phyloP scores from a whole-genome alignment of 1,139 yeast genomes.

The Candida sojae region DNA sequence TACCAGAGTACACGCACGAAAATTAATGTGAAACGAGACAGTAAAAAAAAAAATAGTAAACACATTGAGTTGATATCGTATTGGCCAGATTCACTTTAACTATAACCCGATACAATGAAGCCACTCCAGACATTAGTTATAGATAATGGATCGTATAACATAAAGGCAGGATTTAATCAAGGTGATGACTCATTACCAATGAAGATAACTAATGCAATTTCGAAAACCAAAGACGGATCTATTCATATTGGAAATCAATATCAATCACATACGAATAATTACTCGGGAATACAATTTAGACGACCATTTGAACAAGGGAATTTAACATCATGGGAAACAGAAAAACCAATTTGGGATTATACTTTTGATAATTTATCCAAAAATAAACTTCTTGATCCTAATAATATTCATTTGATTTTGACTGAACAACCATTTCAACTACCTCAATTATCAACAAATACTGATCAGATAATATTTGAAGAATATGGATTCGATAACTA shows the following conservation, averaged over 20 bases:
- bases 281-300: slow-evolving; percentile 71
- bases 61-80: no score
- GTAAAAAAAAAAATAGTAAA: not conserved
- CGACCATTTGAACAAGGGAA: slow-evolving; percentile 91
- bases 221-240: slow-evolving; percentile 75
- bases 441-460: slow-evolving; percentile 79
- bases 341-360: slow-evolving; percentile 93
- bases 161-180: slow-evolving; percentile 69
- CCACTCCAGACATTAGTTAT: slow-evolving; percentile 36
- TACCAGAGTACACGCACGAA: not conserved
- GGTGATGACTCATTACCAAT: slow-evolving; percentile 38
- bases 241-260: slow-evolving; percentile 73
- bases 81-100: no score
- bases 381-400: slow-evolving; percentile 38
- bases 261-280: slow-evolving; percentile 62
- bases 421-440: slow-evolving; percentile 83
- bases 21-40: not conserved
- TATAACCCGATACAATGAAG: not conserved
- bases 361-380: slow-evolving; percentile 42
- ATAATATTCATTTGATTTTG: slow-evolving; percentile 53
- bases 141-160: slow-evolving; percentile 86
- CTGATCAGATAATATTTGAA: slow-evolving; percentile 92
- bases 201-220: slow-evolving; percentile 66
- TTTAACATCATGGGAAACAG: slow-evolving; percentile 87
- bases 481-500: slow-evolving; percentile 81